Evolutionary conservation across 108 stramenopile species (phyloP), one percentile per base, ranked within the genome.

Genomic region (Cyclotella sp.): DNA sequence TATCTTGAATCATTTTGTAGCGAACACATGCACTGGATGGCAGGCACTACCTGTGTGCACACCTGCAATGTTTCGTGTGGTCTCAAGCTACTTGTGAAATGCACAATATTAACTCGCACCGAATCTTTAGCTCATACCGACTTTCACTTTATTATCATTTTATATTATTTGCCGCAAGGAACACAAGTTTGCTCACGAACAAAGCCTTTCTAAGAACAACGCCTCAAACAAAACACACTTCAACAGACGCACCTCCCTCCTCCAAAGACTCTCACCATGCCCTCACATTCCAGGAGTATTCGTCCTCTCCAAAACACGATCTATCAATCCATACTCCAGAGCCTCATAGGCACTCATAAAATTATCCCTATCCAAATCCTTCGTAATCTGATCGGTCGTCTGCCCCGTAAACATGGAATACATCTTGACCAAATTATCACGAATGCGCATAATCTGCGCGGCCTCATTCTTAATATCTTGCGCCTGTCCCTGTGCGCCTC

Each of bases 381-480:
- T 86, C 57, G 84, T 84, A 70, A 97, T 96, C 75, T 86, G 84
- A 73, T 95, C 96, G 68, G 84, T 82, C 18, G 98, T 97, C 86
- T 97, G 96, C 70, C 98, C 98, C 16, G 97, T 97, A 90, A 97
- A 95, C 96, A 95, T 96, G 66, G 93, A 86, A 79, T 98, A 98
- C 96, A 97, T 97, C 75, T 95, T 94, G 53, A 97, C 97, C 72
- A 99, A 83, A 81, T 98, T 98, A 87, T 99, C 97, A 29, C 97
- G 92, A 78, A 99, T 98, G 47, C 93, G 89, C 96, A 99, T 93
- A 81, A 99, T 97, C 84, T 99, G 97, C 11, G 95, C 88, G 12
- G 98, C 98, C 85, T 99, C 97, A 21, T 96, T 95, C 82, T 97
- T 97, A 83, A 99, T 98, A 85, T 99, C 98, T 81, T 97, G 95